Evolutionary conservation across 2,329 filamentous ascomycete genomes (phyloP).

Genomic region (Paecilomyces niveus): DNA sequence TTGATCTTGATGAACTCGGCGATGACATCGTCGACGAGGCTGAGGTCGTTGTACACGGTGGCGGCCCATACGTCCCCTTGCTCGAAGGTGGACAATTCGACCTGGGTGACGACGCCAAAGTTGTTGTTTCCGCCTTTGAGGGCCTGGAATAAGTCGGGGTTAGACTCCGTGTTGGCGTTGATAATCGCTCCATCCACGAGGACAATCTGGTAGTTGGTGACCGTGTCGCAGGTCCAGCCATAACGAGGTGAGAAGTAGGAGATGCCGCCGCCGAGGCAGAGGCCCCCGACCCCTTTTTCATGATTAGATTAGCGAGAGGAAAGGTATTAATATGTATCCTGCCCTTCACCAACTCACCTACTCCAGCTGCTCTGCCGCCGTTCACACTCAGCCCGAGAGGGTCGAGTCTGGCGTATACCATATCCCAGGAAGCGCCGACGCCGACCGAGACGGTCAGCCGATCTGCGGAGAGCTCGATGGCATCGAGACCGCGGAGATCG

Average conservation of each 20-base stretch:
- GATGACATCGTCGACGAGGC: background rate
- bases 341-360: background rate
- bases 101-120: conserved; percentile 27
- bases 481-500: conserved; percentile 20
- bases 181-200: conserved; percentile 27
- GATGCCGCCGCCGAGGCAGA: conserved; percentile 9
- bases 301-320: background rate
- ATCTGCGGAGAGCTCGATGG: background rate
- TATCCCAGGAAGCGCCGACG: conserved; percentile 2
- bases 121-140: conserved; percentile 31
- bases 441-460: conserved; percentile 1
- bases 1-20: background rate
- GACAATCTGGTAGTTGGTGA: conserved; percentile 26
- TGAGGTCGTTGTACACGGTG: background rate
- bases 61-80: conserved; percentile 10
- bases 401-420: conserved; percentile 1
- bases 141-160: conserved; percentile 22
- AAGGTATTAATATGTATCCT: background rate
- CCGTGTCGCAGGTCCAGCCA: conserved; percentile 26
- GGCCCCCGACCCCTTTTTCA: background rate
- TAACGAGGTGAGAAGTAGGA: conserved; percentile 11
- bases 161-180: conserved; percentile 18
- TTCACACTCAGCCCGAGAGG: background rate
- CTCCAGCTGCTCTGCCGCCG: background rate
- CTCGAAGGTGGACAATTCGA: conserved; percentile 9